Evolutionary conservation across 306 rosid genomes (phyloP).

Genomic region (Corylus avellana): DNA sequence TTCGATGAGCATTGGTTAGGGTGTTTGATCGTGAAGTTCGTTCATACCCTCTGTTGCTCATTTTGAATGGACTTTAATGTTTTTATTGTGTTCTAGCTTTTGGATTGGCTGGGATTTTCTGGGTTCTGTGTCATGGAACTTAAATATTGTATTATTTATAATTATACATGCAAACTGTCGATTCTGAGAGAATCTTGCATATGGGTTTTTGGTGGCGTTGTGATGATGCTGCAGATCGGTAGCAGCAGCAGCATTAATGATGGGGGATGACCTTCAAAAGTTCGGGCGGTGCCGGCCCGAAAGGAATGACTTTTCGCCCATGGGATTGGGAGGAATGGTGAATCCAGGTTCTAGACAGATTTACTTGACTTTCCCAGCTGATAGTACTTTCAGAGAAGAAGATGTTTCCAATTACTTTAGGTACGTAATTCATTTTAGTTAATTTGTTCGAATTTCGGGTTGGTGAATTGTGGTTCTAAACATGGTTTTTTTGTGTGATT

Average conservation of each 20-base stretch:
- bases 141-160: background rate
- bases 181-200: background rate
- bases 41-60: background rate
- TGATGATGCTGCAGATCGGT: slow-evolving; percentile 47
- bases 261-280: slow-evolving; percentile 76
- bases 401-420: slow-evolving; percentile 95
- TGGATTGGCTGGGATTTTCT: background rate
- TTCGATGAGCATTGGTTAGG: background rate
- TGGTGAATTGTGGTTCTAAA: background rate
- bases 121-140: background rate
- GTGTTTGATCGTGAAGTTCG: background rate
- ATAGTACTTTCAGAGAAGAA: slow-evolving; percentile 93
- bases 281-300: slow-evolving; percentile 62
- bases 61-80: background rate
- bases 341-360: slow-evolving; percentile 92
- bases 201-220: background rate
- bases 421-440: slow-evolving; percentile 32
- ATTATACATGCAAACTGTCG: background rate
- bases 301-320: slow-evolving; percentile 68
- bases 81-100: background rate
- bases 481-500: background rate
- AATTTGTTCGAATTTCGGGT: background rate
- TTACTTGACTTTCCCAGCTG: slow-evolving; percentile 95
- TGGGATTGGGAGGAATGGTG: slow-evolving; percentile 60
- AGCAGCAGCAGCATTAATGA: slow-evolving; percentile 50